Evolutionary conservation across 2,329 filamentous ascomycete genomes (phyloP).

Genomic region (Cladophialophora bantiana): DNA sequence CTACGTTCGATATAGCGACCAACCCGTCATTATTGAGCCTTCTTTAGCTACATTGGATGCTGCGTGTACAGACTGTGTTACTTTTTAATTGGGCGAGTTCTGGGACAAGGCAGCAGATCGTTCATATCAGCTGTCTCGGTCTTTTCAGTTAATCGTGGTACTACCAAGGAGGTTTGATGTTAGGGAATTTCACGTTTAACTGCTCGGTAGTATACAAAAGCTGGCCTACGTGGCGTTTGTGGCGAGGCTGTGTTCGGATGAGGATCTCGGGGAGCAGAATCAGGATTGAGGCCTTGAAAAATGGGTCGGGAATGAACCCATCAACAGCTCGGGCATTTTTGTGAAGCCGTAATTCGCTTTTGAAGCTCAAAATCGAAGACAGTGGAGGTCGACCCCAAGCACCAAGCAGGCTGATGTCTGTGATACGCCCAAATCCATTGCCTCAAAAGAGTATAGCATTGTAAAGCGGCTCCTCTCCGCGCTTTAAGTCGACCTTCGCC

Average conservation of each 20-base stretch:
- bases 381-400: conserved; percentile 9
- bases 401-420: not conserved
- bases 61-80: no score
- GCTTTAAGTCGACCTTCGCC: conserved; percentile 19
- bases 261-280: not conserved
- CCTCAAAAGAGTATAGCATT: conserved; percentile 25
- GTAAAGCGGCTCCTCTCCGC: conserved; percentile 22
- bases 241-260: not conserved
- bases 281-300: not conserved
- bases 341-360: conserved; percentile 1
- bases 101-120: no score
- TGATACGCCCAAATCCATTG: conserved; percentile 32
- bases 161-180: no score
- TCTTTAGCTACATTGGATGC: no score
- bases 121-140: no score
- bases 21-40: no score
- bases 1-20: no score
- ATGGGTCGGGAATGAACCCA: conserved; percentile 7
- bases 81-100: no score
- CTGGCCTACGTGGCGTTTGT: no score
- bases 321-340: not conserved
- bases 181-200: no score
- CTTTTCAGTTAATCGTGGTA: no score
- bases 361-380: not conserved
- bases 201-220: no score